These are phyloP conservation scores for Mimosa pudica DNA, from an alignment of 306 rosid species.

Conservation along the genomic window DNA sequence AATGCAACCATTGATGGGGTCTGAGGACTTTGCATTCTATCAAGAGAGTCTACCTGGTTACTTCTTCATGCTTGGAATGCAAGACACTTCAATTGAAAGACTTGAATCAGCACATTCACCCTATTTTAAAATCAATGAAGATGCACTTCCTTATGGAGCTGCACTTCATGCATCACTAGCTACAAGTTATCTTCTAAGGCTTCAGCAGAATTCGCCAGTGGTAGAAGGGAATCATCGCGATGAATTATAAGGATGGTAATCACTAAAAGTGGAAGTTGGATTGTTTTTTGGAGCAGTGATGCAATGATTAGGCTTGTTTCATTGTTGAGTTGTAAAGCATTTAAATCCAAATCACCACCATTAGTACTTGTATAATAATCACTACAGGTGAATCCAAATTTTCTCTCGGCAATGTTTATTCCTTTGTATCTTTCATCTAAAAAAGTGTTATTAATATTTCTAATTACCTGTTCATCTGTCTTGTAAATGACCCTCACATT, in stretches of 20 bases:
- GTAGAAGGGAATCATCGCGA: slow-evolving; percentile 48
- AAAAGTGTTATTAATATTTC: neutral
- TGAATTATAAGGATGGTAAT: slow-evolving; percentile 53
- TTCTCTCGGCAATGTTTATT: neutral
- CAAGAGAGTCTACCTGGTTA: slow-evolving; percentile 81
- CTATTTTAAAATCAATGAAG: slow-evolving; percentile 72
- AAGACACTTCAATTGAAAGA: slow-evolving; percentile 44
- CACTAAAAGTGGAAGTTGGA: slow-evolving; percentile 9
- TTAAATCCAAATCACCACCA: slow-evolving; percentile 23
- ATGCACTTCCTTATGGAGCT: slow-evolving; percentile 83
- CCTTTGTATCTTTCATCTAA: neutral
- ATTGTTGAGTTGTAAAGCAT: slow-evolving; percentile 25
- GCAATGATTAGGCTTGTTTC: slow-evolving; percentile 1
- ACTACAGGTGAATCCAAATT: neutral
- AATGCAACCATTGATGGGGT: slow-evolving; percentile 70
- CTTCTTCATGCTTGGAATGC: slow-evolving; percentile 81
- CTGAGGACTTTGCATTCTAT: slow-evolving; percentile 87
- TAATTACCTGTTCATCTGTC: neutral
- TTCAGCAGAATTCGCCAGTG: slow-evolving; percentile 38
- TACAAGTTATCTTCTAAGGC: slow-evolving; percentile 51
- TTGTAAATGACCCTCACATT: neutral
- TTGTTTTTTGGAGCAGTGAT: slow-evolving; percentile 22
- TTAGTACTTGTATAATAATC: slow-evolving; percentile 1
- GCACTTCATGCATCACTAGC: slow-evolving; percentile 93
- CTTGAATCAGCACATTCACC: slow-evolving; percentile 61